Base-by-base conservation (phyloP, 148 eudicot species). In the Rhododendron griersonianum region DNA sequence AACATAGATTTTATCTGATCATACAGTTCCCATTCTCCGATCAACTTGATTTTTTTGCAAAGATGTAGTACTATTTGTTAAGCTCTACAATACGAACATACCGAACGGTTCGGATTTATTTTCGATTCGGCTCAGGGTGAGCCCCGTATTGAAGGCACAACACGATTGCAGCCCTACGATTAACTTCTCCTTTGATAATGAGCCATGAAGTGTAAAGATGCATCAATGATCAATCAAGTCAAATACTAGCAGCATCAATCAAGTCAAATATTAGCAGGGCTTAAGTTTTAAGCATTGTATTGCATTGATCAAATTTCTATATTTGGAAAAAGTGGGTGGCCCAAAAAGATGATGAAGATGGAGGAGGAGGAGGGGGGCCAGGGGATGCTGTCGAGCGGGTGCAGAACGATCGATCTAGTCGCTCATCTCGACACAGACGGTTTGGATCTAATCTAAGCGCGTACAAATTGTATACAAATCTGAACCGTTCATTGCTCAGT, bases 361-460 rank as follows among this genome's bases (percentile, higher is more conserved):
- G 13, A 25, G 39, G 75, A 69, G 37, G 30, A 69, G 21, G 16
- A 3, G 75, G 7, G 45, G 44, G 7, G 4, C 41, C 44, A 0
- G 6, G 7, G 45, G 45, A 41, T 6, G 45, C 7, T 6, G 45
- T 1, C 45, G 45, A 41, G 7, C 1, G 45, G 8, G 45, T 41
- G 45, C 8, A 41, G 0, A 41, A 41, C 1, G 1, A 1, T 6
- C 7, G 45, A 41, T 41, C 8, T 7, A 0, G 45, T 0, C 45
- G 1, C 6, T 41, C 45, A 41, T 41, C 1, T 41, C 45, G 0
- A 7, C 7, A 41, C 8, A 1, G 7, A 41, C 45, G 45, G 7
- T 0, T 0, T 41, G 1, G 7, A 41, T 41, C 45, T 0, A 41
- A 41, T 41, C 0, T 41, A 0, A 41, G 8, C 1, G 1, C 45